Evolutionary conservation across 768 basidiomycete species (phyloP), one percentile per base, ranked within the genome.

Genomic region (Daedalea quercina): DNA sequence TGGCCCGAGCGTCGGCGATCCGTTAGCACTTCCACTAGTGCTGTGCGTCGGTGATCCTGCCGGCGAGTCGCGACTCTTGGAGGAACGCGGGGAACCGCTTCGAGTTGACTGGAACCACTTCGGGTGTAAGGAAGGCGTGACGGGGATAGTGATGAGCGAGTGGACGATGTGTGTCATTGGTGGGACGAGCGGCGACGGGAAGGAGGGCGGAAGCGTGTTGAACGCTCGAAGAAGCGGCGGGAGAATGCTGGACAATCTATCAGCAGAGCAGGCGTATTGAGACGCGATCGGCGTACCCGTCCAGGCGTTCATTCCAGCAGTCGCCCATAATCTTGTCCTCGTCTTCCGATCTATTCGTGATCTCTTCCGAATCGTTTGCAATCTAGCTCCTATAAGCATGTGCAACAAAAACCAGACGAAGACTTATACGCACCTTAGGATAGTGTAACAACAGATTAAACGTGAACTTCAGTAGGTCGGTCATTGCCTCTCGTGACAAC

Each of bases 381-480:
- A 48, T 45, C 24, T 19, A n/a, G 42, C 25, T 17, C 19, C 20
- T 20, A 37, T 35, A 17, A 24, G 9, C 9, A 47, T 1, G 6
- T 3, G 34, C 15, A 37, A 11, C 19, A 19, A 35, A 40, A 51
- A 28, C 24, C 13, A 45, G 19, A 25, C 42, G 26, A 50, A 57
- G 34, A 4, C 17, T n/a, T 3, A 8, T 7, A 64, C 70, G 26
- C 43, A 87, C 87, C 73, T 84, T 90, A 3, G 90, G 90, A 67
- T 90, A 93, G 63, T 88, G 86, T 40, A 82, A 66, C 47, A 91
- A 72, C 26, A 95, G 65, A 65, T 95, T 94, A 68, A 90, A 94
- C 2, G 79, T 73, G 44, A 93, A 75, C 64, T 97, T 97, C 52
- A 97, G 76, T 23, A 93, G 64, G 66, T 97, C 94, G 3, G 79